Conservation (phyloP, 495 filamentous ascomycete genomes). For the Parathielavia hyrcaniae region DNA sequence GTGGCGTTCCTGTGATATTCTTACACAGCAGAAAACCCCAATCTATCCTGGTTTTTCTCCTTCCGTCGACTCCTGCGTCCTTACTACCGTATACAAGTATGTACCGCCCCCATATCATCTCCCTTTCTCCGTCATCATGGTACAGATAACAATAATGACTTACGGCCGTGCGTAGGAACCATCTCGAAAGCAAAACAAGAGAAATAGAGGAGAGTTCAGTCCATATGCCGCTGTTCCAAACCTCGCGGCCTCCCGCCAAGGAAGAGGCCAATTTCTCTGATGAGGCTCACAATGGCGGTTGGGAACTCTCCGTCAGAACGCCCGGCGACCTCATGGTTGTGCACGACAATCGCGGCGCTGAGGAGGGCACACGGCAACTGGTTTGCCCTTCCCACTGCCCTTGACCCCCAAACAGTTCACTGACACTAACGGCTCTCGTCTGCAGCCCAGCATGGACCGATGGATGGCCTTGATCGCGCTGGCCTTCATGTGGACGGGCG, state of each 20-base stretch:
- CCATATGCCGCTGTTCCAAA: background rate
- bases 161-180: background rate
- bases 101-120: background rate
- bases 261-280: slow-evolving; percentile 1
- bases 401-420: background rate
- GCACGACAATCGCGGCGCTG: background rate
- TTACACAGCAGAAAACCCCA: slow-evolving; percentile 17
- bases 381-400: background rate
- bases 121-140: background rate
- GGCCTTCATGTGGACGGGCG: slow-evolving; percentile 29
- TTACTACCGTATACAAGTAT: background rate
- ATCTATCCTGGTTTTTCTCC: background rate
- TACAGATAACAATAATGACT: background rate
- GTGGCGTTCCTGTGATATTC: background rate
- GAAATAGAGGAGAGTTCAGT: background rate
- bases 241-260: background rate
- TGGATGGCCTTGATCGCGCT: slow-evolving; percentile 25
- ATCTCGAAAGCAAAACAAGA: background rate
- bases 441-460: slow-evolving; percentile 4
- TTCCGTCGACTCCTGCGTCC: background rate
- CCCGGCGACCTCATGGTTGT: background rate
- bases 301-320: background rate
- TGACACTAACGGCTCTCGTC: background rate
- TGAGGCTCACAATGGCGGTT: background rate
- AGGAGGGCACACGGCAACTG: background rate